Conservation (phyloP, 306 rosid genomes). For the Lablab purpureus region DNA sequence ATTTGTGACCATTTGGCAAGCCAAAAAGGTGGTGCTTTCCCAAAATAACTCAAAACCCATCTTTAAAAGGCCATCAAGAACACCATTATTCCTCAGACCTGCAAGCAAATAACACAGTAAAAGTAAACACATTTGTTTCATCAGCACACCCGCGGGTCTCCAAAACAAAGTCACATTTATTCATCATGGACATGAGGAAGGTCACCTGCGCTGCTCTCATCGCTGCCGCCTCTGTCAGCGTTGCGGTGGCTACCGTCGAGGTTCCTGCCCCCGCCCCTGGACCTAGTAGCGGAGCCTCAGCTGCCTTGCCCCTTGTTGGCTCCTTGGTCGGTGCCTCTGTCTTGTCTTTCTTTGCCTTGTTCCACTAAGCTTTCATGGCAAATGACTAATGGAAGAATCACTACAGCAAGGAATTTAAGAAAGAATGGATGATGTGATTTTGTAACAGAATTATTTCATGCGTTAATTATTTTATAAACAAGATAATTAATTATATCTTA, state of each 20-base stretch:
- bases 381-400: not conserved
- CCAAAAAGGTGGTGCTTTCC: not conserved
- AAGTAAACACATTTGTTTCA: not conserved
- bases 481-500: too few species aligned
- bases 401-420: not conserved
- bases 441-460: not conserved
- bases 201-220: not conserved
- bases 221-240: not conserved
- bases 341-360: not conserved
- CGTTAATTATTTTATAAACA: too few species aligned
- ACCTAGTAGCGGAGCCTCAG: not conserved
- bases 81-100: not conserved
- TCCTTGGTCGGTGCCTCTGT: not conserved
- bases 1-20: not conserved
- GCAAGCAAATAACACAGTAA: not conserved
- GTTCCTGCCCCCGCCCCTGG: not conserved
- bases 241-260: not conserved
- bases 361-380: not conserved
- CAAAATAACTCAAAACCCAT: not conserved
- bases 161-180: not conserved
- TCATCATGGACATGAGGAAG: constrained; percentile 9
- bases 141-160: not conserved
- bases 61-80: not conserved
- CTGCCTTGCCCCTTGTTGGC: not conserved
- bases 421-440: not conserved